phyloP scores from a whole-genome alignment of 2,329 filamentous ascomycete genomes.

The Macroventuria anomochaeta region DNA sequence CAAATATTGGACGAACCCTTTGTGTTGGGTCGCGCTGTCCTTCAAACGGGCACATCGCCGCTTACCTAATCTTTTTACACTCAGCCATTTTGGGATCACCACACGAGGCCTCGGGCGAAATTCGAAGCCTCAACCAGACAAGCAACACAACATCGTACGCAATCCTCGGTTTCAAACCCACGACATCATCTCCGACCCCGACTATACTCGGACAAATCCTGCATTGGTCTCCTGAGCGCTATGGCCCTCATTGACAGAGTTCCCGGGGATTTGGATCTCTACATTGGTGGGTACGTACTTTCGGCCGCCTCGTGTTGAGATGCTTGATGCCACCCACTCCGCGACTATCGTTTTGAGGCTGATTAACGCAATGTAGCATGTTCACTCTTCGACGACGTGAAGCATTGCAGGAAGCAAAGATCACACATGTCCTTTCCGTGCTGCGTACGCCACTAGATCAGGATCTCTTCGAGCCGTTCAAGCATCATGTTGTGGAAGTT shows the following conservation, averaged over 20 bases:
- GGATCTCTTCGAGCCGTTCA: constrained; percentile 65
- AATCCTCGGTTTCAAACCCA: constrained; percentile 18
- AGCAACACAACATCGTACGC: constrained; percentile 24
- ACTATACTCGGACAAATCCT: constrained; percentile 21
- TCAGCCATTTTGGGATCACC: constrained; percentile 7
- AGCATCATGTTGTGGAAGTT: constrained; percentile 80
- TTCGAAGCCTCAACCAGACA: constrained; percentile 23
- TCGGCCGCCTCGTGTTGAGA: constrained; percentile 23
- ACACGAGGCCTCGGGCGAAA: constrained; percentile 36
- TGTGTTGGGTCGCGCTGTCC: constrained; percentile 13
- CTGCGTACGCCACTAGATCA: constrained; percentile 66
- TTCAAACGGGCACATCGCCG: constrained; percentile 18
- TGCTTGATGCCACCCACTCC: constrained; percentile 20
- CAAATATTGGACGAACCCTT: constrained; percentile 2
- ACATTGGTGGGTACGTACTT: constrained; percentile 75
- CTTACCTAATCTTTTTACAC: constrained; percentile 21
- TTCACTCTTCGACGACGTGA: constrained; percentile 77
- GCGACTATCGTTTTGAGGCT: constrained; percentile 27
- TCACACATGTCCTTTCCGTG: constrained; percentile 92
- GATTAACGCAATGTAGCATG: constrained; percentile 62
- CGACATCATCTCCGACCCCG: constrained; percentile 31
- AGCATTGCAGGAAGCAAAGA: constrained; percentile 72
- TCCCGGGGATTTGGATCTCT: constrained; percentile 73
- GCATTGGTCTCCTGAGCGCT: constrained; percentile 16
- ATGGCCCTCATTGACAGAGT: constrained; percentile 71